Evolutionary conservation across 169 alveolate genomes (phyloP).

Genomic region (Perkinsus marinus): DNA sequence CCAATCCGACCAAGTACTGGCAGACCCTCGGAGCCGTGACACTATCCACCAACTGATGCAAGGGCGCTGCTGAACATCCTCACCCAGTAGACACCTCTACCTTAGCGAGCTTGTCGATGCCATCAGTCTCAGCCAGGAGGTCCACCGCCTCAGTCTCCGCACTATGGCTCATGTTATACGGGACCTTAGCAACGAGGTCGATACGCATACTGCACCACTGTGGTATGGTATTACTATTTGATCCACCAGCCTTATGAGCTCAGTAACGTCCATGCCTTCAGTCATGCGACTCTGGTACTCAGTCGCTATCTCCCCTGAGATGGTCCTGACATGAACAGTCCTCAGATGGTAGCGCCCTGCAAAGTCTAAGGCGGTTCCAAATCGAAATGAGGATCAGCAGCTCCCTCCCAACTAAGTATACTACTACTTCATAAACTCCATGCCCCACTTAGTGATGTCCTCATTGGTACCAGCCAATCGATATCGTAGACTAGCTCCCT

Average conservation of each 20-base stretch:
- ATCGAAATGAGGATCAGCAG: too few relatives aligned
- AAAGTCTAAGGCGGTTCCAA: too few relatives aligned
- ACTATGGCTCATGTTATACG: not conserved
- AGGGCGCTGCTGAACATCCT: not conserved
- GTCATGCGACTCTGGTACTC: not conserved
- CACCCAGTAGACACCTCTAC: not conserved
- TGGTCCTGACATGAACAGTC: not conserved
- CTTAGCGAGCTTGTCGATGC: not conserved
- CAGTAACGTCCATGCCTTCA: not conserved
- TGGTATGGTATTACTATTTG: not conserved
- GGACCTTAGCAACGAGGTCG: not conserved
- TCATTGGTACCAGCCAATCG: not conserved
- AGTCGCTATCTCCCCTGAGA: not conserved
- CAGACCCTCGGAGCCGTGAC: not conserved
- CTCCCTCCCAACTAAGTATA: not conserved
- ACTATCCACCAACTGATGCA: not conserved
- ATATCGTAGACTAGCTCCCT: not conserved
- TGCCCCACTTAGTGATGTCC: not conserved
- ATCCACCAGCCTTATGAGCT: not conserved
- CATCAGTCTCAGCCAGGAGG: not conserved
- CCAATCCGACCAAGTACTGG: not conserved
- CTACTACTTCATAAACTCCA: not conserved
- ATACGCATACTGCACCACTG: not conserved
- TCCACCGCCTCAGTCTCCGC: not conserved
- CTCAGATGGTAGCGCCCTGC: not conserved